A percentile compares a stretch with the other conserved stretches of the same genome.
phyloP scores from a whole-genome alignment of 2,329 filamentous ascomycete species.

The Pseudohalonectria lignicola region DNA sequence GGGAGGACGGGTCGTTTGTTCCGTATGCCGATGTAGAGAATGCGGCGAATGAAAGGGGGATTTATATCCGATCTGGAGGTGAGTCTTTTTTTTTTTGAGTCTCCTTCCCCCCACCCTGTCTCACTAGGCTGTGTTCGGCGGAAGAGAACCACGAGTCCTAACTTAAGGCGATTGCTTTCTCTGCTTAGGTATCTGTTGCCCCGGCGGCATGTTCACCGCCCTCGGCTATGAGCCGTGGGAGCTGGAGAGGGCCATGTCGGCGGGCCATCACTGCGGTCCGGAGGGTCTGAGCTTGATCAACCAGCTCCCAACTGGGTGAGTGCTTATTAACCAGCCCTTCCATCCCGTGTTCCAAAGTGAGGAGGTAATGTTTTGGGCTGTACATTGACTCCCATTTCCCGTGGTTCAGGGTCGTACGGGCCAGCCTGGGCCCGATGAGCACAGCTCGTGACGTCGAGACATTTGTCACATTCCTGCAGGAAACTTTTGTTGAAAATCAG shows the following conservation, averaged over 20 bases:
- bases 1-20: constrained; percentile 38
- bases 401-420: constrained; percentile 45
- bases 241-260: constrained; percentile 40
- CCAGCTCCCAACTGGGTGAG: constrained; percentile 41
- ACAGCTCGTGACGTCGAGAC: constrained; percentile 40
- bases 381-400: too few species aligned
- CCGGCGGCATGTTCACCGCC: constrained; percentile 33
- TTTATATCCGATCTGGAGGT: constrained; percentile 51
- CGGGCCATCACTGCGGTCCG: constrained; percentile 46
- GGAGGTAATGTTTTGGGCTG: too few species aligned
- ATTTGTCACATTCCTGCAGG: constrained; percentile 32
- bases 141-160: too few species aligned
- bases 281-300: constrained; percentile 40
- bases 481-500: constrained; percentile 20
- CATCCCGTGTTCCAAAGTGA: constrained; percentile 2
- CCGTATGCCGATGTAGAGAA: constrained; percentile 49
- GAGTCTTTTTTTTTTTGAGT: constrained; percentile 7
- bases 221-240: constrained; percentile 41
- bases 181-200: constrained; percentile 31
- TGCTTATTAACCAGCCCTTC: constrained; percentile 3
- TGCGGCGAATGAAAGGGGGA: constrained; percentile 38
- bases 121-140: not conserved
- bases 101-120: constrained; percentile 3
- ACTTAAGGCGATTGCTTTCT: not conserved
- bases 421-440: constrained; percentile 51